Percentiles rank a stretch among this genome's conserved stretches.
Evolutionary conservation across 345 rosid genomes (phyloP).

Genomic region (Draba incana): DNA sequence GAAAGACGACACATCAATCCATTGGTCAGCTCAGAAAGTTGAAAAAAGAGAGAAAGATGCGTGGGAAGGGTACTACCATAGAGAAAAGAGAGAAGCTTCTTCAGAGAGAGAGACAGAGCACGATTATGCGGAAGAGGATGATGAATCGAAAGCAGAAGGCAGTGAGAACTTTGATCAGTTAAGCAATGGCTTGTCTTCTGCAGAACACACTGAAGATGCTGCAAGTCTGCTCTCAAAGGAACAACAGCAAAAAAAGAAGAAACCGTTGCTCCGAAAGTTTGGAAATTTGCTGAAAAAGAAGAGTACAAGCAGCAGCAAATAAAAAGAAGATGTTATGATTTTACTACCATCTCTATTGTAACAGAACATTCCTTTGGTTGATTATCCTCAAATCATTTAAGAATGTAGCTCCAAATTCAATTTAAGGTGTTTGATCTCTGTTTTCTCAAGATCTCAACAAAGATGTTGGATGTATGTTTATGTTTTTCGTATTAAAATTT

Average conservation of each 20-base stretch:
- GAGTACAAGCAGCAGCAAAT: conserved; percentile 55
- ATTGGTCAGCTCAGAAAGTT: conserved; percentile 40
- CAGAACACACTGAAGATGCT: conserved; percentile 58
- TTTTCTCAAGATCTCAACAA: too few relatives aligned
- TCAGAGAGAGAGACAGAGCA: conserved; percentile 73
- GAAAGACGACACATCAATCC: conserved; percentile 20
- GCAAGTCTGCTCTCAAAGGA: conserved; percentile 61
- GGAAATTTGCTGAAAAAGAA: conserved; percentile 93
- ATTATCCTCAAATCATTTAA: conserved; percentile 27
- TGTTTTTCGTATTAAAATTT: too few relatives aligned
- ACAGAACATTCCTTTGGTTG: conserved; percentile 26
- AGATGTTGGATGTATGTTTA: too few relatives aligned
- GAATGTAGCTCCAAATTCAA: conserved; percentile 9
- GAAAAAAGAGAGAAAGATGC: conserved; percentile 62
- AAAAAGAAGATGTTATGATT: conserved; percentile 27
- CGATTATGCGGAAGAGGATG: conserved; percentile 75
- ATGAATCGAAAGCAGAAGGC: conserved; percentile 64
- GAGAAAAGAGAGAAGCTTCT: conserved; percentile 85
- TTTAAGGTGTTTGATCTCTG: conserved; percentile 15
- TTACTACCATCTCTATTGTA: conserved; percentile 9
- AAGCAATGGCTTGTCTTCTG: conserved; percentile 55
- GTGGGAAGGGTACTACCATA: conserved; percentile 91
- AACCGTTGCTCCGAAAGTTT: conserved; percentile 82
- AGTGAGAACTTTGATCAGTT: conserved; percentile 65
- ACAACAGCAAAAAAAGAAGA: conserved; percentile 84